phyloP scores from a whole-genome alignment of 495 filamentous ascomycete species.

The Apiosordaria backusii region DNA sequence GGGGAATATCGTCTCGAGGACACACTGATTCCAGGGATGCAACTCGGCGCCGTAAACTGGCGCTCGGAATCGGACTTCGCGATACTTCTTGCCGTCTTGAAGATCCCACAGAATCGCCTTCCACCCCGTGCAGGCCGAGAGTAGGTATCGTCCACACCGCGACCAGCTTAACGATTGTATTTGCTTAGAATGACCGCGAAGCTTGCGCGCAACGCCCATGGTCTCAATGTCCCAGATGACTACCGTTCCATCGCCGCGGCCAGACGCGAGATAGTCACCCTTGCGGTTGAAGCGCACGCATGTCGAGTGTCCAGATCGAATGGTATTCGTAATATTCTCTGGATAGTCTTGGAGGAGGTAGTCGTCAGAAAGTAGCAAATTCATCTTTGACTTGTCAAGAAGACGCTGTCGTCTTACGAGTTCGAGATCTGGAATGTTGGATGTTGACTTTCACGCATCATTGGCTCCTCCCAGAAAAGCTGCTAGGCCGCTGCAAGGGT shows the following conservation, averaged over 20 bases:
- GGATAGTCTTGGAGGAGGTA: constrained; percentile 91
- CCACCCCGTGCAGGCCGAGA: constrained; percentile 93
- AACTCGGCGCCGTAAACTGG: constrained; percentile 94
- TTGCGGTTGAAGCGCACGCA: constrained; percentile 85
- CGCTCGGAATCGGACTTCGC: constrained; percentile 76
- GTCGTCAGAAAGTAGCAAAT: constrained; percentile 51
- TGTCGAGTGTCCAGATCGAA: constrained; percentile 66
- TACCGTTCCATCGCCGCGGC: constrained; percentile 88
- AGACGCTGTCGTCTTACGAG: neutral
- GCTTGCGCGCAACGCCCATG: constrained; percentile 88
- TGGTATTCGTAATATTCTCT: constrained; percentile 77
- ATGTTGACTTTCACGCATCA: neutral
- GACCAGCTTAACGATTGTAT: constrained; percentile 95
- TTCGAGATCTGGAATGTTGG: neutral
- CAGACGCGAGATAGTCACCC: constrained; percentile 90
- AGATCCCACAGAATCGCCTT: constrained; percentile 95
- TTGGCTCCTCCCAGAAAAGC: neutral
- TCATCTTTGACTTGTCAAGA: constrained; percentile 33
- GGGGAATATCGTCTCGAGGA: neutral
- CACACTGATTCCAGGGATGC: constrained; percentile 87
- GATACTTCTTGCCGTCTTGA: constrained; percentile 55
- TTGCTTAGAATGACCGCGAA: constrained; percentile 85
- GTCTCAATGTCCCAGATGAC: constrained; percentile 97
- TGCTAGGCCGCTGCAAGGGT: constrained; percentile 16
- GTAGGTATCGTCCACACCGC: constrained; percentile 82